Conservation (phyloP, 2,329 filamentous ascomycete species). For the Simplicillium aogashimaense region DNA sequence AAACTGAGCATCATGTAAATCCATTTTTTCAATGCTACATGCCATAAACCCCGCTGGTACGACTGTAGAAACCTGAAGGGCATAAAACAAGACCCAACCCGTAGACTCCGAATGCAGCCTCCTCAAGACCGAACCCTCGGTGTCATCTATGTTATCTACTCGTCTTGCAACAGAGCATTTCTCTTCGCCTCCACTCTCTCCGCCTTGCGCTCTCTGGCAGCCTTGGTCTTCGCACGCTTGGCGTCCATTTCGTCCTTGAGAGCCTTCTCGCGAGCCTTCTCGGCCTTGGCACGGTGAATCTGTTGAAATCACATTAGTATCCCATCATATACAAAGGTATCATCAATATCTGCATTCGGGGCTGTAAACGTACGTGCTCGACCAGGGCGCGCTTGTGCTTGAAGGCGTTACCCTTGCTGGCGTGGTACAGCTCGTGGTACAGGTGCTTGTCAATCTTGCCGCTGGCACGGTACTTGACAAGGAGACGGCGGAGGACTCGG, state of each 20-base stretch:
- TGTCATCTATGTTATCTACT: slow-evolving; percentile 36
- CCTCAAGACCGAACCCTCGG: slow-evolving; percentile 37
- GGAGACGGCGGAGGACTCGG: slow-evolving; percentile 95
- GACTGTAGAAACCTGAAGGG: slow-evolving; percentile 37
- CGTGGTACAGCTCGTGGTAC: slow-evolving; percentile 99
- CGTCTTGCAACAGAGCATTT: slow-evolving; percentile 70
- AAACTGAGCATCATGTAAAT: slow-evolving; percentile 37
- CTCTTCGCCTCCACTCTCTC: slow-evolving; percentile 90
- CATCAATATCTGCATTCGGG: slow-evolving; percentile 10
- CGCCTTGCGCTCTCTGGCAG: slow-evolving; percentile 94
- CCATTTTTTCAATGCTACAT: slow-evolving; percentile 48
- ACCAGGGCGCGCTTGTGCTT: slow-evolving; percentile 99
- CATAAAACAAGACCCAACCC: slow-evolving; percentile 43
- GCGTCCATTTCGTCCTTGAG: slow-evolving; percentile 99
- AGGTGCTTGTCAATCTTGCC: slow-evolving; percentile 99
- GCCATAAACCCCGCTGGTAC: slow-evolving; percentile 40
- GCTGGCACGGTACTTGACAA: slow-evolving; percentile 99
- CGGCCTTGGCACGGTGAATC: slow-evolving; percentile 99
- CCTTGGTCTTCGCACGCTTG: slow-evolving; percentile 99
- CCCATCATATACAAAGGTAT: background rate
- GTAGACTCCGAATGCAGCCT: slow-evolving; percentile 52
- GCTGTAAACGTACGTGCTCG: slow-evolving; percentile 82
- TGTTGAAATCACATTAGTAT: slow-evolving; percentile 27
- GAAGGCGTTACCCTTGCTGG: slow-evolving; percentile 99
- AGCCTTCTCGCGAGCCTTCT: slow-evolving; percentile 91